Evolutionary conservation across 108 stramenopile genomes (phyloP), one percentile per base, ranked within the genome.

Genomic region (Cyclotella sp.): DNA sequence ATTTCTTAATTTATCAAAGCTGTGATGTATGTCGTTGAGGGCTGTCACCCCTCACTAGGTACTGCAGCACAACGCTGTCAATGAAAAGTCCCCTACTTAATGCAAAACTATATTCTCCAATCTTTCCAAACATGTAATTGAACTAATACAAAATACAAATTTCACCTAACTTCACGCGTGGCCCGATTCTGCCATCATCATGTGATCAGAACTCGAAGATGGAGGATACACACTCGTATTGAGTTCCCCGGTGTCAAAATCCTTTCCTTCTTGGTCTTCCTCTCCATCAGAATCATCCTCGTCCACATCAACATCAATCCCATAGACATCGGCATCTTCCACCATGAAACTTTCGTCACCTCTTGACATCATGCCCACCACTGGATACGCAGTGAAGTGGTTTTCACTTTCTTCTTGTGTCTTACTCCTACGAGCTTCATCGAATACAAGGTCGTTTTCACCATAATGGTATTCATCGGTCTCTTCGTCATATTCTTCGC

Each of bases 381-480:
- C 16, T 47, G 30, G 30, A 42, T 41, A 52, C 10, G 21, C 43
- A 45, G 21, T 41, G 43, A 74, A 70, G 18, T 30, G 62, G 22
- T 14, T 30, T 30, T 81, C 80, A 12, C 63, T 62, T 21, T 80
- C 79, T 15, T 73, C 72, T 68, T 73, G 57, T 10, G 18, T 70
- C 39, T 70, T 63, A 29, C 69, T 72, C 10, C 79, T 72, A 26
- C 80, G 80, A 30, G 73, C 73, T 51, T 81, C 73, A 59, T 81
- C 80, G 45, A 81, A 81, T 21, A 81, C 69, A n/a, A 81, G 54
- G 15, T 81, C 73, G 49, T 81, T 81, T 24, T 81, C 80, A 19
- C 73, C 73, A 57, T 81, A 81, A 34, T 70, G 68, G 43, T 86
- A 84, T 12, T 85, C 81, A 12, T 81, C 82, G 47, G 55, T 80